Conservation (phyloP, 805 yeast genomes). For the Hanseniaspora opuntiae region DNA sequence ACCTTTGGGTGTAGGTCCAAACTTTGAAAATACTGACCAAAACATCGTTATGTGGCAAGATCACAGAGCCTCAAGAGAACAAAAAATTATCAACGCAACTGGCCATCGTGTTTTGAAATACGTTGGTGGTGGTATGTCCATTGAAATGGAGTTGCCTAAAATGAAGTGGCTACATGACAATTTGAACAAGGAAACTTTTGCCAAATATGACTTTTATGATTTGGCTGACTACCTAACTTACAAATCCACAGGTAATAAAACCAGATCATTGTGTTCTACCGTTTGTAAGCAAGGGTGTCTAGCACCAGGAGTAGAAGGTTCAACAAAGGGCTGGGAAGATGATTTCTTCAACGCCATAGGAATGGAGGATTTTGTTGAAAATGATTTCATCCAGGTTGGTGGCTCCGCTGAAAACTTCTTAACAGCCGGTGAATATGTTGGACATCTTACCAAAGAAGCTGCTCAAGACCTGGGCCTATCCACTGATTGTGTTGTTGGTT, state of each 20-base stretch:
- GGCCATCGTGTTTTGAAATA: constrained; percentile 68
- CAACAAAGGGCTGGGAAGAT: constrained; percentile 76
- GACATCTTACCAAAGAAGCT: constrained; percentile 48
- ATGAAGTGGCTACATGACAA: constrained; percentile 89
- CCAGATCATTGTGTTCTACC: constrained; percentile 77
- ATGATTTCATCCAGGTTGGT: constrained; percentile 68
- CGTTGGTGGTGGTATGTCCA: constrained; percentile 95
- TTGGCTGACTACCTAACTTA: constrained; percentile 84
- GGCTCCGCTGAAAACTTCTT: constrained; percentile 46
- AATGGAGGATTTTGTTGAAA: constrained; percentile 61
- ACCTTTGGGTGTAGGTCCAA: constrained; percentile 87
- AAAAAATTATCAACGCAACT: constrained; percentile 66
- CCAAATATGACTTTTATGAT: constrained; percentile 69
- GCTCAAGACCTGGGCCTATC: constrained; percentile 79
- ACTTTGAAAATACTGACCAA: constrained; percentile 56
- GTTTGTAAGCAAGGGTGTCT: constrained; percentile 94
- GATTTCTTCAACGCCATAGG: constrained; percentile 60
- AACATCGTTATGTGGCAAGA: constrained; percentile 97
- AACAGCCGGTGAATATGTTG: constrained; percentile 84
- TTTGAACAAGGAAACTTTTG: constrained; percentile 49
- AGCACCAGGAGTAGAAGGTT: constrained; percentile 82
- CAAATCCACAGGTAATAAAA: constrained; percentile 76
- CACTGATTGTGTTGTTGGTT: constrained; percentile 69
- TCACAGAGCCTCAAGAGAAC: constrained; percentile 79
- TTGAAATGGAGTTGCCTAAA: constrained; percentile 96